phyloP scores from a whole-genome alignment of 2,329 filamentous ascomycete species.

The Akanthomyces dipterigenus region DNA sequence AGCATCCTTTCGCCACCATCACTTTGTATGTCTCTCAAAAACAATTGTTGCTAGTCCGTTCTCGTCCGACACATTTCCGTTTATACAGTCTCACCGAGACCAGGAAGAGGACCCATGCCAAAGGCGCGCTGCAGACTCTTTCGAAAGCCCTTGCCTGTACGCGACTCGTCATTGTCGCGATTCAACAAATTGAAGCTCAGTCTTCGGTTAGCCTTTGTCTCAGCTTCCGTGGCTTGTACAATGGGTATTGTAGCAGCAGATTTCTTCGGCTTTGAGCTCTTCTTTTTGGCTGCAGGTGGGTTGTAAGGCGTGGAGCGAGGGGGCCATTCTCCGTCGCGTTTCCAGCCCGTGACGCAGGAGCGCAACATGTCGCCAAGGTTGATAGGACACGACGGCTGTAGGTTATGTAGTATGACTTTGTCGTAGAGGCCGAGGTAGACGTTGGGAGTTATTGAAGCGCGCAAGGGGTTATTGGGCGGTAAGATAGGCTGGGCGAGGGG shows the following conservation, averaged over 20 bases:
- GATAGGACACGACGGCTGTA: conserved; percentile 81
- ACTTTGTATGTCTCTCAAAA: not conserved
- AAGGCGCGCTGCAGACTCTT: conserved; percentile 41
- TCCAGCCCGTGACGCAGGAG: conserved; percentile 84
- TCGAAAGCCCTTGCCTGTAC: conserved; percentile 34
- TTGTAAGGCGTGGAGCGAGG: conserved; percentile 42
- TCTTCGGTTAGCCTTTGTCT: conserved; percentile 29
- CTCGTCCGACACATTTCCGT: not conserved
- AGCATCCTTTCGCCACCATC: not conserved
- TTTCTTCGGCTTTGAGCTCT: conserved; percentile 34
- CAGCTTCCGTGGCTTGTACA: conserved; percentile 16
- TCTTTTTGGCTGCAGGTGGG: conserved; percentile 29
- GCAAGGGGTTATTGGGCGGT: conserved; percentile 66
- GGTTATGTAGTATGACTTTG: conserved; percentile 73
- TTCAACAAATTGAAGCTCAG: conserved; percentile 43
- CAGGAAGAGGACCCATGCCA: conserved; percentile 27
- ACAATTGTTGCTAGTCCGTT: not conserved
- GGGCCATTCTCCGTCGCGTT: conserved; percentile 89
- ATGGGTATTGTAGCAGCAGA: conserved; percentile 12
- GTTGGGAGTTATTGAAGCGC: conserved; percentile 64
- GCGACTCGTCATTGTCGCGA: conserved; percentile 27
- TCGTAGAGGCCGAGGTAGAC: conserved; percentile 81
- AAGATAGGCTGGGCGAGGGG: conserved; percentile 69
- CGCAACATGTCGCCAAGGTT: conserved; percentile 77
- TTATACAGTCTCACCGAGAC: conserved; percentile 11